These are phyloP conservation scores for Vitis hybrid DNA, from an alignment of 177 flowering plant species.

Conservation along the genomic window DNA sequence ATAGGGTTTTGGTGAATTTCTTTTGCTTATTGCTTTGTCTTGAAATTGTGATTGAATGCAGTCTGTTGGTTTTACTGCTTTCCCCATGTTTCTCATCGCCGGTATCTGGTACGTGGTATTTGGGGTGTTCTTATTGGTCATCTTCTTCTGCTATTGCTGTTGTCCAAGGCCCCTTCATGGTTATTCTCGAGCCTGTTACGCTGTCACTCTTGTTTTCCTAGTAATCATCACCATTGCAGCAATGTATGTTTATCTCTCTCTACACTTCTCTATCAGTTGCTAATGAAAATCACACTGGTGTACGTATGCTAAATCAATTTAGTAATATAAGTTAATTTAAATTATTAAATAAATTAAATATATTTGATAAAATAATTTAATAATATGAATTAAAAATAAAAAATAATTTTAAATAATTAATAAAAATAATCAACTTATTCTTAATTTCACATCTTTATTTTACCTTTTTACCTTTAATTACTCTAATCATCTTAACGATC, in stretches of 20 bases:
- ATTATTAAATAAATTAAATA: no score
- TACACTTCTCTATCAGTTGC: conserved; percentile 5
- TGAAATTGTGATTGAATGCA: conserved; percentile 22
- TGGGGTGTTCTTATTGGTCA: conserved; percentile 32
- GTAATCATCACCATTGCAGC: conserved; percentile 32
- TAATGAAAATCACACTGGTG: no score
- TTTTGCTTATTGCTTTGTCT: not conserved
- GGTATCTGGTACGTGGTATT: conserved; percentile 44
- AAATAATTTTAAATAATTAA: no score
- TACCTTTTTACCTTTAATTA: no score
- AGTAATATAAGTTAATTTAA: no score
- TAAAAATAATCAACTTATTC: no score
- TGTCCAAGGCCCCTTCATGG: conserved; percentile 24
- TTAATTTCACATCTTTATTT: no score
- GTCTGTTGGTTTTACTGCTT: conserved; percentile 56
- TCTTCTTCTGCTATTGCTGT: conserved; percentile 31
- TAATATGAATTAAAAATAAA: no score
- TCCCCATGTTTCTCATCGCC: conserved; percentile 38
- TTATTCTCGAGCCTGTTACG: conserved; percentile 36
- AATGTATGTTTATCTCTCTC: conserved; percentile 27
- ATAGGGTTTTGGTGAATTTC: not conserved
- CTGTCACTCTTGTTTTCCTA: conserved; percentile 42
- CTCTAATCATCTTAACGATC: accelerated
- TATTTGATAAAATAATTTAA: no score
- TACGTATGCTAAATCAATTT: no score